Evolutionary conservation across 768 basidiomycete species (phyloP).

Genomic region (Tylopilus intermedius): DNA sequence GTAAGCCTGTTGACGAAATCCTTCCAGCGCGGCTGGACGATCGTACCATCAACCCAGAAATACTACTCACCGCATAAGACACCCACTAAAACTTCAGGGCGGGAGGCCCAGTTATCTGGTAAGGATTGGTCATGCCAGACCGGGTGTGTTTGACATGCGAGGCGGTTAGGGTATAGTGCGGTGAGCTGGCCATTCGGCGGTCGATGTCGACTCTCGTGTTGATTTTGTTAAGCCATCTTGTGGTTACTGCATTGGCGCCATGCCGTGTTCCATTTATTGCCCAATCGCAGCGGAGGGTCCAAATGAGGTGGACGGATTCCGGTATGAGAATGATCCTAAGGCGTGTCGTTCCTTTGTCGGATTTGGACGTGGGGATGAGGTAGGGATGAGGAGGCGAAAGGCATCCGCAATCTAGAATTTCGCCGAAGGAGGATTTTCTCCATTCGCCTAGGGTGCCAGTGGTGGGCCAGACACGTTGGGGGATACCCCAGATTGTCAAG

Average conservation of each 20-base stretch:
- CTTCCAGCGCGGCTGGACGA: too few species aligned
- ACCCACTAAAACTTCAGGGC: conserved; percentile 1
- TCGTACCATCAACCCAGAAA: too few species aligned
- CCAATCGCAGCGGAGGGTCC: background rate
- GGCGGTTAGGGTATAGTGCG: background rate
- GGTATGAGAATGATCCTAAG: background rate
- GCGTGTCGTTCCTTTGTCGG: background rate
- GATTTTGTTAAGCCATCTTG: background rate
- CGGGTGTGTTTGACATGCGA: too few species aligned
- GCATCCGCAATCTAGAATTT: background rate
- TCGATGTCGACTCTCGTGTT: background rate
- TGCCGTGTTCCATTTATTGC: background rate
- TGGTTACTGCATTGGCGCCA: background rate
- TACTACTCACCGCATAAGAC: background rate
- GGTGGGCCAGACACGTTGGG: background rate
- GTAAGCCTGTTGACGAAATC: too few species aligned
- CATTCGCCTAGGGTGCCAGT: background rate
- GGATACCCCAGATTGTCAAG: background rate
- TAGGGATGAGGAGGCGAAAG: too few species aligned
- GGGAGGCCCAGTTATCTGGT: background rate
- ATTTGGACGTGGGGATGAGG: background rate
- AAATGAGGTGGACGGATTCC: background rate
- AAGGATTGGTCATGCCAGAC: background rate
- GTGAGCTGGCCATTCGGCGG: background rate
- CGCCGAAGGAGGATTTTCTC: background rate